Evolutionary conservation across 129 eudicot genomes (phyloP), one percentile per base, ranked within the genome.

Genomic region (Solidago caesia): DNA sequence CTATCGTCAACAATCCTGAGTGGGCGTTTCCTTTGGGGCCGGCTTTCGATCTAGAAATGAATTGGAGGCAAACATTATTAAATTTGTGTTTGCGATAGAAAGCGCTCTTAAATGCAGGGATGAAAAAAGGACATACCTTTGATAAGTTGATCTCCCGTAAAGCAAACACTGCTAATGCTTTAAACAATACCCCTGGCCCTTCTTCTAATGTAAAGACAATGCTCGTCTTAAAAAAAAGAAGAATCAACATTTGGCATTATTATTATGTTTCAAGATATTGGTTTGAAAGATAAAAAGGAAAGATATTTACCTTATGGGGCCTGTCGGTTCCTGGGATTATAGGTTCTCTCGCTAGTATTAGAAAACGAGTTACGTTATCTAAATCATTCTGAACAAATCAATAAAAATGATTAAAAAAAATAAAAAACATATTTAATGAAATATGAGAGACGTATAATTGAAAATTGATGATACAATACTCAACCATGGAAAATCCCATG

Each of bases 121-220:
- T 7, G 44, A 29, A 75, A 68, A 72, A 51, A 33, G 55, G 25
- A 55, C 27, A 55, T 75, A 91, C 97, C 91, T 91, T 91, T 33
- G 96, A 80, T 77, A 91, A 87, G 77, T 73, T 87, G 67, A 91
- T 89, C 66, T 71, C 91, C 72, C 96, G 79, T 72, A 91, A 64
- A 57, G 96, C 89, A 80, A 91, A 91, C 80, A 91, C 97, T 2
- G 97, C 96, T 75, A 91, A 87, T 64, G 97, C 97, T 86, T 91
- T 89, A 77, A 91, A 91, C 63, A 91, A 75, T 67, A 91, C 85
- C 72, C 97, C 97, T 2, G 97, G 92, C 59, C 97, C 97, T 78
- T 91, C 97, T 79, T 87, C 96, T 82, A 91, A 84, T 61, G 82
- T 91, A 87, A 91, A 91, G 44, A 91, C 97, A 41, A 91, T 83